Evolutionary conservation across 345 rosid genomes (phyloP).

Genomic region (Salix purpurea): DNA sequence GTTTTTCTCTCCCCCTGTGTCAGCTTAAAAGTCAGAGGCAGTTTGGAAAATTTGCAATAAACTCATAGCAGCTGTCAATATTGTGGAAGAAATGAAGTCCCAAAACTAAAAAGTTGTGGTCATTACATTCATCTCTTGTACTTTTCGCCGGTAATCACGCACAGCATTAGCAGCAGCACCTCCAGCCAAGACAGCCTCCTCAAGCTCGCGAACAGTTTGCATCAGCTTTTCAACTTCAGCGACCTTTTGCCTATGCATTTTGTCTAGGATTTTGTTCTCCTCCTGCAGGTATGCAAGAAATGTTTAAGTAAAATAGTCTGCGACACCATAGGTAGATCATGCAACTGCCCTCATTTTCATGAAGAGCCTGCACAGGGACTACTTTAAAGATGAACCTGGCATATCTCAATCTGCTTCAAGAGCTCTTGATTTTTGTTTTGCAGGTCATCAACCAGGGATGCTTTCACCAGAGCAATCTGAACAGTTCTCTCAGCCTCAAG

Average conservation of each 20-base stretch:
- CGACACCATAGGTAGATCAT: neutral
- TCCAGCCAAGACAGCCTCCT: slow-evolving; percentile 51
- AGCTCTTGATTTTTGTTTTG: slow-evolving; percentile 53
- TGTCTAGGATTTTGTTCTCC: slow-evolving; percentile 49
- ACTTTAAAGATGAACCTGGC: slow-evolving; percentile 33
- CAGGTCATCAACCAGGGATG: slow-evolving; percentile 49
- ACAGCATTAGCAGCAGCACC: slow-evolving; percentile 56
- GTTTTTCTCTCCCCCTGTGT: slow-evolving; percentile 43
- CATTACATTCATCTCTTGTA: slow-evolving; percentile 46
- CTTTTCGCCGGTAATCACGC: slow-evolving; percentile 44
- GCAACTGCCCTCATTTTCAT: neutral
- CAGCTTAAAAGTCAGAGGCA: slow-evolving; percentile 20
- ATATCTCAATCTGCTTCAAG: slow-evolving; percentile 51
- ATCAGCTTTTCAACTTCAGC: slow-evolving; percentile 54
- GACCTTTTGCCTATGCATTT: slow-evolving; percentile 49
- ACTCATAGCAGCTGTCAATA: neutral
- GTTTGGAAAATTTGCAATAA: neutral
- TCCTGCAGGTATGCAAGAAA: slow-evolving; percentile 22
- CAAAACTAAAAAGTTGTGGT: neutral
- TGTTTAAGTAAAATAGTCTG: neutral
- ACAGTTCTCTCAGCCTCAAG: slow-evolving; percentile 51
- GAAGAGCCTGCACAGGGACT: neutral
- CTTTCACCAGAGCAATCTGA: slow-evolving; percentile 46
- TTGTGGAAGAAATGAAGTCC: slow-evolving; percentile 2
- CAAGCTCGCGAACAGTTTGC: slow-evolving; percentile 50